Conservation (phyloP, 2,329 filamentous ascomycete species). For the Neurospora sp. region DNA sequence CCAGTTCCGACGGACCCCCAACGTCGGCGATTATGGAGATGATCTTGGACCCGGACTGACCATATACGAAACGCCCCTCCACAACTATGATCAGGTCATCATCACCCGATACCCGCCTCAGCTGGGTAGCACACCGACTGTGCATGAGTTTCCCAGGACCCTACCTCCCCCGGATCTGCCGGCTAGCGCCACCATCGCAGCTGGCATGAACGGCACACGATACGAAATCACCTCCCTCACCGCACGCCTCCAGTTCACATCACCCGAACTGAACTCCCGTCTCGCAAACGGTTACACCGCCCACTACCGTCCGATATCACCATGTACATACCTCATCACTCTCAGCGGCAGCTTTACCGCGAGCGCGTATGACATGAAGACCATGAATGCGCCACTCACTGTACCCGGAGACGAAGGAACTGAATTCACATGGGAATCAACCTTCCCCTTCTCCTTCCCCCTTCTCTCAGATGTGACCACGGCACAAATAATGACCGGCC, state of each 20-base stretch:
- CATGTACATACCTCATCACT: not conserved
- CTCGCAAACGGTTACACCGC: not conserved
- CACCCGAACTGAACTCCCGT: not conserved
- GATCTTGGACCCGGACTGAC: not conserved
- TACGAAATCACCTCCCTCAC: conserved; percentile 25
- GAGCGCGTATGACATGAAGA: accelerated
- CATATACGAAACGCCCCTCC: not conserved
- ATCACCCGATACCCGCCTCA: not conserved
- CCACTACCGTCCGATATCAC: not conserved
- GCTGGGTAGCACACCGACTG: not conserved
- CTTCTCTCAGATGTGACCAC: not conserved
- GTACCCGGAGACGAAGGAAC: no score
- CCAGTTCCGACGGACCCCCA: not conserved
- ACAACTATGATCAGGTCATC: not conserved
- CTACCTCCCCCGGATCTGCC: not conserved
- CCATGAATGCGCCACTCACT: not conserved
- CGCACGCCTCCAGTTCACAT: conserved; percentile 29
- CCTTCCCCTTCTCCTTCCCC: not conserved
- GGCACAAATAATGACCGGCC: not conserved
- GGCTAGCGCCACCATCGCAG: conserved; percentile 17
- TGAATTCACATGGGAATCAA: not conserved
- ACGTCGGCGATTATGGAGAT: not conserved
- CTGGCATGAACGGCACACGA: conserved; percentile 21
- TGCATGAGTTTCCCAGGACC: not conserved
- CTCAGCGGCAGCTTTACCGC: not conserved